phyloP scores from a whole-genome alignment of 805 yeast species.

The Debaryomyces tyrocola region DNA sequence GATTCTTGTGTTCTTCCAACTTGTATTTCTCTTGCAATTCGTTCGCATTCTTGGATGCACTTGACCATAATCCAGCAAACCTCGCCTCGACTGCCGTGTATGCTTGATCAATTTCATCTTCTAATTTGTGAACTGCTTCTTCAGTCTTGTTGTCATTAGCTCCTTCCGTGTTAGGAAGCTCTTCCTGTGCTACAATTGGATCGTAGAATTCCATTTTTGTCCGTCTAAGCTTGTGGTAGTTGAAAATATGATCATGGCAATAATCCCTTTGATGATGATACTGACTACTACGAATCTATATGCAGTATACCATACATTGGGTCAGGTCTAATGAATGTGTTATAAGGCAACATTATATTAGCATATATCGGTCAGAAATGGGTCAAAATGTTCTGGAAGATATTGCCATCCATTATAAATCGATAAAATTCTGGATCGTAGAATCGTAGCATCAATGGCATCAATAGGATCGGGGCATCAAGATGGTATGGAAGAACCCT shows the following conservation, averaged over 20 bases:
- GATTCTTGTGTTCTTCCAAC: conserved; percentile 27
- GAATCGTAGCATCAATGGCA: no score
- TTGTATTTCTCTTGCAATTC: conserved; percentile 28
- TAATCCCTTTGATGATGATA: neutral
- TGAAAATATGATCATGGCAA: neutral
- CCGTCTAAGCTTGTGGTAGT: neutral
- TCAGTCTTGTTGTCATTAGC: conserved; percentile 45
- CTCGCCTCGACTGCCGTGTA: conserved; percentile 45
- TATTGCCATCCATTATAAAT: no score
- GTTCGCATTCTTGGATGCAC: conserved; percentile 31
- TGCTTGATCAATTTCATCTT: conserved; percentile 52
- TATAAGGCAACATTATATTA: no score
- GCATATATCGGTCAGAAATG: no score
- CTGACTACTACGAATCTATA: neutral
- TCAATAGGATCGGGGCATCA: no score
- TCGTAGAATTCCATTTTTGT: conserved; percentile 33
- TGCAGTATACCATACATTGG: neutral
- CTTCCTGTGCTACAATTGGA: conserved; percentile 22
- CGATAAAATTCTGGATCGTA: no score
- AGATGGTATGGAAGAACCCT: no score
- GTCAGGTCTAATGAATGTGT: no score
- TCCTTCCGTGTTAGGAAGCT: conserved; percentile 4
- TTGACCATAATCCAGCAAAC: conserved; percentile 32
- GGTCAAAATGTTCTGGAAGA: no score
- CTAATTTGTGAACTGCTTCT: conserved; percentile 50